Conservation (phyloP, 257 asterid genomes). For the Nicotiana paniculata region DNA sequence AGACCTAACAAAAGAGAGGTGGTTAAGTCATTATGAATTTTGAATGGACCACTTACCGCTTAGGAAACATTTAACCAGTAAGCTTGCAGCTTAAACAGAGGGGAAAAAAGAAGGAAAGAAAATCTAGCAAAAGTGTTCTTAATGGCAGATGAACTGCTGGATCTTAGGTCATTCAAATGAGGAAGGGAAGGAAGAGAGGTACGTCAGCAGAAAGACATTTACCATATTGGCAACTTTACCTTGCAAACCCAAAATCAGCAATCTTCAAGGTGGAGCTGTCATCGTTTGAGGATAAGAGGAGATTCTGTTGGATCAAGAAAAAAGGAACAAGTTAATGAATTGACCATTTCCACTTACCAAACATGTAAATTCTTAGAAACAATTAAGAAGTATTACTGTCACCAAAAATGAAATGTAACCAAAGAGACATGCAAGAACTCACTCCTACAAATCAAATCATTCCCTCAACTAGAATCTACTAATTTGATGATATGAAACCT, state of each 20-base stretch:
- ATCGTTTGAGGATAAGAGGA: constrained; percentile 35
- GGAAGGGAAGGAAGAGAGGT: background rate
- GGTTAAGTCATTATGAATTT: constrained; percentile 1
- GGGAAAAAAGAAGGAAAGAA: background rate
- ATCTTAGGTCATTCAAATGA: background rate
- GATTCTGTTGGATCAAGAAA: constrained; percentile 32
- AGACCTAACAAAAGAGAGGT: constrained; percentile 44
- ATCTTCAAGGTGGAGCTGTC: constrained; percentile 39
- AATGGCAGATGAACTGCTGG: background rate
- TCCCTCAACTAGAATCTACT: background rate
- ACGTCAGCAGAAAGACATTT: background rate
- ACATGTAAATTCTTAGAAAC: background rate
- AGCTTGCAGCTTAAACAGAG: background rate
- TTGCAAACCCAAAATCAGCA: constrained; percentile 70
- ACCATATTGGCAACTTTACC: constrained; percentile 32
- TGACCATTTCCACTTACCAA: background rate
- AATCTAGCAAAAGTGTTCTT: background rate
- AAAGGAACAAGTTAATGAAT: background rate
- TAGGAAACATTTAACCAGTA: background rate
- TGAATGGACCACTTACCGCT: background rate
- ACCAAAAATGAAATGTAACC: background rate
- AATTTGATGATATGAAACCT: background rate
- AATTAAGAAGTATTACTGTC: background rate
- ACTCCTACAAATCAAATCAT: background rate
- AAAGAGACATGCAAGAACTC: background rate